These are phyloP conservation scores for Mrakia blollopis DNA, from an alignment of 768 basidiomycete species.

Conservation along the genomic window DNA sequence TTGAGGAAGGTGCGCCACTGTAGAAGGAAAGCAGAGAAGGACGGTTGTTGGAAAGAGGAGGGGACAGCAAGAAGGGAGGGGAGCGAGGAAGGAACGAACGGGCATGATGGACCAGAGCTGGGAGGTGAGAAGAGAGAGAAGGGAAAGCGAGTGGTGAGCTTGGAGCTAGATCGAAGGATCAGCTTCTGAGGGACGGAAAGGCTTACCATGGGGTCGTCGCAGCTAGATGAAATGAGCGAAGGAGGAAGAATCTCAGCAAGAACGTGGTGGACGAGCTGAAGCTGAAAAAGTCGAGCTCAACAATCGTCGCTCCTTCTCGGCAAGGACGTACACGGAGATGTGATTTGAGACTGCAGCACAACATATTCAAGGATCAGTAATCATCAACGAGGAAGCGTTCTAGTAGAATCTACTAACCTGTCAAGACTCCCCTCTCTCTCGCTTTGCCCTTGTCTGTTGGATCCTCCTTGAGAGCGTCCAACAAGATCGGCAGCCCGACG, in stretches of 20 bases:
- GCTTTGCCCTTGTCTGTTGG: background rate
- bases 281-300: background rate
- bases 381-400: no score
- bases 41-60: background rate
- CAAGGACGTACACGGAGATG: slow-evolving; percentile 22
- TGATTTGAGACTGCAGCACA: slow-evolving; percentile 20
- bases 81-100: background rate
- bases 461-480: slow-evolving; percentile 26
- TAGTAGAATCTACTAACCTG: background rate
- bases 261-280: background rate
- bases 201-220: slow-evolving; percentile 14
- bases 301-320: background rate
- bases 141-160: background rate
- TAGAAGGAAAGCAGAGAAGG: background rate
- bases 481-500: slow-evolving; percentile 11
- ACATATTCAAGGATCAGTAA: no score
- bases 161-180: no score
- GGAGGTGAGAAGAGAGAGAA: background rate
- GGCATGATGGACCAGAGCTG: no score
- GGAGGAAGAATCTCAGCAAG: background rate
- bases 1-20: slow-evolving; percentile 21
- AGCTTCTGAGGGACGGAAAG: background rate
- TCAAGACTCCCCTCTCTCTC: slow-evolving; percentile 23
- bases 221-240: background rate
- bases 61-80: background rate